Evolutionary conservation across 1,139 yeast species (phyloP).

Genomic region (Protomyces gravidus): DNA sequence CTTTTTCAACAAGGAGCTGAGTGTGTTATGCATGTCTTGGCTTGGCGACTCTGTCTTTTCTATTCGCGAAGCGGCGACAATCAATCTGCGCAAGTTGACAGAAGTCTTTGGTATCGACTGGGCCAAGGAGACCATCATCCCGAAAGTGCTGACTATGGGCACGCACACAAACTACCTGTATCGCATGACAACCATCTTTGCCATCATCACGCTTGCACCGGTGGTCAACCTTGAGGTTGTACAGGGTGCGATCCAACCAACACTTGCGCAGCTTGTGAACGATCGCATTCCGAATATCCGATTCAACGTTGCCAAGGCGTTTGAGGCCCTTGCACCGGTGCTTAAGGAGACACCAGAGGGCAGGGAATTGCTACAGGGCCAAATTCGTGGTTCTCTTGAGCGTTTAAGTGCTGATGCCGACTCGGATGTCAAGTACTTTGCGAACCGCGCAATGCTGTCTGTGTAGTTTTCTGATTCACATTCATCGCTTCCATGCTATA

Average conservation of each 20-base stretch:
- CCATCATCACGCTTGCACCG: conserved; percentile 70
- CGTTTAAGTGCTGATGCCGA: conserved; percentile 68
- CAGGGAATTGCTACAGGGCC: conserved; percentile 37
- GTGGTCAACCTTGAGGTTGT: conserved; percentile 53
- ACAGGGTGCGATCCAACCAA: conserved; percentile 68
- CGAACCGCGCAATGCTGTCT: conserved; percentile 39
- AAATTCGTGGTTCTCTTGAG: conserved; percentile 61
- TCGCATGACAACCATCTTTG: conserved; percentile 84
- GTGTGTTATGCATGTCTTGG: conserved; percentile 91
- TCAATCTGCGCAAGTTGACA: conserved; percentile 72
- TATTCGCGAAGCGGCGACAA: conserved; percentile 92
- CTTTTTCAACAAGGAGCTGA: conserved; percentile 86
- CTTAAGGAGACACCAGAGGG: conserved; percentile 30
- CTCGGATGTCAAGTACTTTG: conserved; percentile 84
- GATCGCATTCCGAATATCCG: conserved; percentile 93
- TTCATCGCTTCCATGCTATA: no score
- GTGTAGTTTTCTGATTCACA: no score
- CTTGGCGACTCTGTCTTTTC: conserved; percentile 97
- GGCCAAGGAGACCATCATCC: conserved; percentile 82
- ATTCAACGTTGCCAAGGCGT: conserved; percentile 88
- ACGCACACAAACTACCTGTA: conserved; percentile 69
- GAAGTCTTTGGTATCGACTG: conserved; percentile 87
- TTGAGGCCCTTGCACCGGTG: conserved; percentile 50
- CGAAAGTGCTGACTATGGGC: conserved; percentile 54
- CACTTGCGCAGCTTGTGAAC: conserved; percentile 61